Evolutionary conservation across 2,329 filamentous ascomycete species (phyloP).

Genomic region (Graphilbum ipis-grandicollis): DNA sequence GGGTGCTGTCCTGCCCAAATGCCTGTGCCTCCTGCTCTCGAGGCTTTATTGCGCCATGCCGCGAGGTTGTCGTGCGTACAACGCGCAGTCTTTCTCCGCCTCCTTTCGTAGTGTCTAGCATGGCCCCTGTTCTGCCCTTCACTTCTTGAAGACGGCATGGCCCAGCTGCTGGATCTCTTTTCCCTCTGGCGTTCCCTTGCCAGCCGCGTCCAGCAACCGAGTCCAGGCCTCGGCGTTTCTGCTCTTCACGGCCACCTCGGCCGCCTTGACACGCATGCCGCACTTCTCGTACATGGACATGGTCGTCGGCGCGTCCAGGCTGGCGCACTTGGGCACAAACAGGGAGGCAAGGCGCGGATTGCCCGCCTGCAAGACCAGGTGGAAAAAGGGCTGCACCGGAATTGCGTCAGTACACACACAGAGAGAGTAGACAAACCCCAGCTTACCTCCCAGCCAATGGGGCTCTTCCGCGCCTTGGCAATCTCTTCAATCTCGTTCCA

Average conservation of each 20-base stretch:
- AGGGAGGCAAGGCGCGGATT: slow-evolving; percentile 70
- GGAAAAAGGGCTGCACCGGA: slow-evolving; percentile 63
- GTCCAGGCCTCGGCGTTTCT: slow-evolving; percentile 66
- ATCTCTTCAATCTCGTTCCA: slow-evolving; percentile 89
- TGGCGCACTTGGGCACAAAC: slow-evolving; percentile 79
- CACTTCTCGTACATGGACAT: slow-evolving; percentile 96
- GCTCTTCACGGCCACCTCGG: slow-evolving; percentile 72
- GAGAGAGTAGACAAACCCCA: too few species aligned
- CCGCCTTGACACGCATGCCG: slow-evolving; percentile 73
- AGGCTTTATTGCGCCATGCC: too few species aligned
- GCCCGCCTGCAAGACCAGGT: slow-evolving; percentile 71
- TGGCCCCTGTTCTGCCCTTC: background rate
- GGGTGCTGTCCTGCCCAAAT: too few species aligned
- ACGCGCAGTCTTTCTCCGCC: too few species aligned
- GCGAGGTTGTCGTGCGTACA: too few species aligned
- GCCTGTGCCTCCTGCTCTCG: too few species aligned
- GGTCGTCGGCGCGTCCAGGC: slow-evolving; percentile 47
- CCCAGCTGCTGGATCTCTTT: slow-evolving; percentile 70
- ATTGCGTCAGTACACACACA: background rate
- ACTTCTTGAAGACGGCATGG: slow-evolving; percentile 38
- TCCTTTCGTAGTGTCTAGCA: too few species aligned
- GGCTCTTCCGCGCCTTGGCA: slow-evolving; percentile 60
- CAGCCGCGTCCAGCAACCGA: slow-evolving; percentile 56
- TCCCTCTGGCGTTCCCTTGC: slow-evolving; percentile 45
- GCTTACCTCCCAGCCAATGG: slow-evolving; percentile 89